Percentiles rank a stretch among this genome's conserved stretches.
phyloP scores from a whole-genome alignment of 257 asterid species.

The Jasminum sambac region DNA sequence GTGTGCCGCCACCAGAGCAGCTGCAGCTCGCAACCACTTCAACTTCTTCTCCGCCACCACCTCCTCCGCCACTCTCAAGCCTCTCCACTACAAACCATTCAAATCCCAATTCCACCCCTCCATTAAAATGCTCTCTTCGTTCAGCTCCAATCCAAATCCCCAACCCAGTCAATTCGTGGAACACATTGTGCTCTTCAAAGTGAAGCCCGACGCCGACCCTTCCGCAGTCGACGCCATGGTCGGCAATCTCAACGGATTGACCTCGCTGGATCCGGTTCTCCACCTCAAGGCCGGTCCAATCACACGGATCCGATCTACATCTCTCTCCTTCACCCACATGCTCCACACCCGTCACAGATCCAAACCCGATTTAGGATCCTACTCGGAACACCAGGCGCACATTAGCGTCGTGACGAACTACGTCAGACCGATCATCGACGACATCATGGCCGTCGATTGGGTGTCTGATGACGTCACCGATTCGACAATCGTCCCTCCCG shows the following conservation, averaged over 20 bases:
- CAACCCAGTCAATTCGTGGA: constrained; percentile 47
- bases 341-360: constrained; percentile 80
- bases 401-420: constrained; percentile 46
- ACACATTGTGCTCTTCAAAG: constrained; percentile 81
- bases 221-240: constrained; percentile 65
- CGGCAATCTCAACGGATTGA: constrained; percentile 60
- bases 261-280: constrained; percentile 63
- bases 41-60: constrained; percentile 11
- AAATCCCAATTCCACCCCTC: constrained; percentile 21
- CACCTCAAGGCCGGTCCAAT: constrained; percentile 80
- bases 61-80: constrained; percentile 26
- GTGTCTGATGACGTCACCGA: constrained; percentile 38
- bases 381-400: constrained; percentile 63
- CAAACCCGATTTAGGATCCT: constrained; percentile 54
- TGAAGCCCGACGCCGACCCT: constrained; percentile 52
- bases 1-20: constrained; percentile 24
- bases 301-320: constrained; percentile 48
- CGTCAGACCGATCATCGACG: constrained; percentile 51
- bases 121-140: constrained; percentile 35
- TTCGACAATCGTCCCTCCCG: constrained; percentile 33
- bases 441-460: constrained; percentile 83
- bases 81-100: constrained; percentile 6
- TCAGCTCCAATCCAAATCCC: constrained; percentile 23
- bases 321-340: constrained; percentile 80
- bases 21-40: constrained; percentile 30